Base-by-base conservation (phyloP, 208 protist species). In the Trypanosoma rangeli region DNA sequence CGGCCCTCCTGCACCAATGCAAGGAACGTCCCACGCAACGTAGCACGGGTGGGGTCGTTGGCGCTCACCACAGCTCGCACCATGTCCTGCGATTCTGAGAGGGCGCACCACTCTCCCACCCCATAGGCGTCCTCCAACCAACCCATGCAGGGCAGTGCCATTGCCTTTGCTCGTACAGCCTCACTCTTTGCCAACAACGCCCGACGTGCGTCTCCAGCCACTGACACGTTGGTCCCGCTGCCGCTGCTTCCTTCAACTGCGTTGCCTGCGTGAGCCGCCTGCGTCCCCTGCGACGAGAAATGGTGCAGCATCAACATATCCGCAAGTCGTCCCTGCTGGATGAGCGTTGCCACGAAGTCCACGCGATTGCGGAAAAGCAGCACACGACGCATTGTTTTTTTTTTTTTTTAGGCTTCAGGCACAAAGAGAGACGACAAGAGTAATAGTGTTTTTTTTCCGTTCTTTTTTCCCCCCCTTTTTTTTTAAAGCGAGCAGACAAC, bases 221-320 rank as follows among this genome's bases (percentile, higher is more conserved):
- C 49, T 20, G 62, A 22, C 24, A 26, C 55, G 5, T 67, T 57
- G 3, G 15, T 54, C 15, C 28, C 28, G 24, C 31, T 29, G 22
- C 52, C 31, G 54, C 28, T 58, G 28, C 55, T 13, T 64, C 65
- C 31, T 73, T 53, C 55, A 85, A 62, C 42, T 85, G 80, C 29
- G 46, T 71, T 63, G n/a, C 37, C 31, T 48, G 15, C 22, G 4
- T 3, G 46, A 50, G 46, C 10, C 20, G 44, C 7, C 29, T 46
- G 48, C 26, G 39, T 12, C 8, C 18, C 48, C 13, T 28, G 20
- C 18, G 63, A 33, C 24, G 69, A 79, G 73, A 90, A 94, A 62
- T 85, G 89, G 39, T 87, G 82, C 20, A 90, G 63, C 68, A 94
- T 79, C 44, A 85, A 71, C 15, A 94, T 82, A 61, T 92, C 86